Conservation (phyloP, 495 filamentous ascomycete genomes). For the Xylaria nigripes region DNA sequence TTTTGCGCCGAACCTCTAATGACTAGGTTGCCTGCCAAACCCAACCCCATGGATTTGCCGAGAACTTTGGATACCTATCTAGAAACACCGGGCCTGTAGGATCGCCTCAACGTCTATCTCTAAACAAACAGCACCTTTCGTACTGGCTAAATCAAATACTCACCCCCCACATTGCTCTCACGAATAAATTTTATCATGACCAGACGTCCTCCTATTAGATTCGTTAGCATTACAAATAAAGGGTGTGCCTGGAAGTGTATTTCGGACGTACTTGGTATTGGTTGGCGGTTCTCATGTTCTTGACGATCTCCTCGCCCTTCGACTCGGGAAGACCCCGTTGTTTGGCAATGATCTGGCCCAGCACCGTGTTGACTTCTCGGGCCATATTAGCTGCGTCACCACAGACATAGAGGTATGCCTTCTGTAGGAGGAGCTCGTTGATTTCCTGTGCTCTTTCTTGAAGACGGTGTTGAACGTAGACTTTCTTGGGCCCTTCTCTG, state of each 20-base stretch:
- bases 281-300: constrained; percentile 84
- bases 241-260: not conserved
- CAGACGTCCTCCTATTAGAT: constrained; percentile 68
- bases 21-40: constrained; percentile 3
- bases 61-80: not conserved
- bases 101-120: constrained; percentile 16
- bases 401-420: constrained; percentile 97
- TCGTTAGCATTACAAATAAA: constrained; percentile 18
- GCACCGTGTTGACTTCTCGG: constrained; percentile 80
- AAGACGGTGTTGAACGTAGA: constrained; percentile 94
- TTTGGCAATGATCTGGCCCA: constrained; percentile 76
- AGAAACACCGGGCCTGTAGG: constrained; percentile 19
- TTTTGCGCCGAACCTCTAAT: constrained; percentile 13
- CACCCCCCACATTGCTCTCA: constrained; percentile 8
- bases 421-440: constrained; percentile 75
- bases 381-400: constrained; percentile 99
- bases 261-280: constrained; percentile 72
- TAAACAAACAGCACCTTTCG: constrained; percentile 19
- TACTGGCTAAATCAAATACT: constrained; percentile 23
- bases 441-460: constrained; percentile 74
- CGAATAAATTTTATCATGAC: constrained; percentile 47
- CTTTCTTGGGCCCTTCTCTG: constrained; percentile 72
- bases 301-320: constrained; percentile 92
- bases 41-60: not conserved
- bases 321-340: constrained; percentile 70